A percentile compares a stretch with the other conserved stretches of the same genome.
Evolutionary conservation across 2,329 filamentous ascomycete species (phyloP).

Genomic region (Intubia oerlemansii): DNA sequence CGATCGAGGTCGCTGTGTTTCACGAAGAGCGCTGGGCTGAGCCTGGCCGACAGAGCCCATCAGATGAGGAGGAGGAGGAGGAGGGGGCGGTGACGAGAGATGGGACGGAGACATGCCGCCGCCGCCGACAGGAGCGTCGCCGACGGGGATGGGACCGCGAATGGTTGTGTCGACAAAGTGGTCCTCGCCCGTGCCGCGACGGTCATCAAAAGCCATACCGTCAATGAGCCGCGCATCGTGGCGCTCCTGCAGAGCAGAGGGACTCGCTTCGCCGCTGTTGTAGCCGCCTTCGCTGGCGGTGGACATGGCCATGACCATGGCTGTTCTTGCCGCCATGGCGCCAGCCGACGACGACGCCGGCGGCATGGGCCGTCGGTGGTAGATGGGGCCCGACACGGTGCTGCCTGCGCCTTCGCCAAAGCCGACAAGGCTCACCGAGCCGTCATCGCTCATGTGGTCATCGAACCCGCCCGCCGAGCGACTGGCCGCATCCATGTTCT

Average conservation of each 20-base stretch:
- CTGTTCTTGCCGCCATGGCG: conserved; percentile 9
- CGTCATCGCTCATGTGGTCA: conserved; percentile 71
- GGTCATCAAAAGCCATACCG: conserved; percentile 35
- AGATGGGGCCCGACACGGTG: conserved; percentile 60
- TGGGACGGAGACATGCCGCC: not conserved
- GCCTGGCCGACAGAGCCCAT: too few relatives aligned
- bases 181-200: conserved; percentile 40
- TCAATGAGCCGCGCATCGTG: too few relatives aligned
- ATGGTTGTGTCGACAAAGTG: conserved; percentile 39
- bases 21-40: conserved; percentile 17
- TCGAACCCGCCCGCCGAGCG: conserved; percentile 30
- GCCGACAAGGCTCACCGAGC: conserved; percentile 56
- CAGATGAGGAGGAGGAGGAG: too few relatives aligned
- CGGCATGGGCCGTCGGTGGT: conserved; percentile 29
- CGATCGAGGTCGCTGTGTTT: conserved; percentile 13
- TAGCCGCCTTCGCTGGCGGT: conserved; percentile 26
- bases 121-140: conserved; percentile 6
- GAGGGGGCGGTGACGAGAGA: too few relatives aligned
- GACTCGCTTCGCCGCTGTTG: conserved; percentile 26
- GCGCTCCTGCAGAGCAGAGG: conserved; percentile 26
- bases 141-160: too few relatives aligned
- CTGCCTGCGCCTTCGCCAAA: conserved; percentile 85
- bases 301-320: not conserved
- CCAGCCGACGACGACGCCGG: conserved; percentile 8
- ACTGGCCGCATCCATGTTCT: conserved; percentile 24